phyloP scores from a whole-genome alignment of 345 rosid species.

The Populus tremula region DNA sequence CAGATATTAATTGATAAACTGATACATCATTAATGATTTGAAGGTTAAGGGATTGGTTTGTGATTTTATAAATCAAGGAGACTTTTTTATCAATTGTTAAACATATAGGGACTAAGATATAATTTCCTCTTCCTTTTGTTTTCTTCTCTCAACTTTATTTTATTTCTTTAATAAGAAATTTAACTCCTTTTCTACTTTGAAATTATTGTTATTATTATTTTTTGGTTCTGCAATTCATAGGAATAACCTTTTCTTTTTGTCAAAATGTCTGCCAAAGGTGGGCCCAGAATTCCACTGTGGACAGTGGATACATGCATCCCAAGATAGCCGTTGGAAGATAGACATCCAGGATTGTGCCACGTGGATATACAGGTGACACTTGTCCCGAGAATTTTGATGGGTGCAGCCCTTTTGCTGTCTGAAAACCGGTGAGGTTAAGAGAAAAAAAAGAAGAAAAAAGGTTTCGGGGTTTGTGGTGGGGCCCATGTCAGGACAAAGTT shows the following conservation, averaged over 20 bases:
- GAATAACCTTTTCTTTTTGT: not conserved
- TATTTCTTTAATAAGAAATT: not conserved
- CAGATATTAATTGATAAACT: too few relatives aligned
- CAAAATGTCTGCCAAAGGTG: conserved; percentile 3
- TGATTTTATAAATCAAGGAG: not conserved
- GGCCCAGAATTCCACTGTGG: conserved; percentile 26
- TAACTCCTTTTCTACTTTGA: not conserved
- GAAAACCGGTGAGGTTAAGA: not conserved
- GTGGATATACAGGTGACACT: conserved; percentile 11
- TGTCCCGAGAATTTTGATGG: conserved; percentile 18
- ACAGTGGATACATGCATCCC: not conserved
- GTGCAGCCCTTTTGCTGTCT: conserved; percentile 17
- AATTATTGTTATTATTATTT: not conserved
- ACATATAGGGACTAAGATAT: not conserved
- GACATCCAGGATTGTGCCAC: conserved; percentile 27
- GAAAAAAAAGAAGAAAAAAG: not conserved
- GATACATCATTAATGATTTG: too few relatives aligned
- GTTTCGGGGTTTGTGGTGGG: conserved; percentile 13
- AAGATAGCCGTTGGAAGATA: not conserved
- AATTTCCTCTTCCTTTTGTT: not conserved
- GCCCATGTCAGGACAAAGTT: conserved; percentile 17
- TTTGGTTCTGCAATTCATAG: not conserved
- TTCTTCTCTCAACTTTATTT: not conserved
- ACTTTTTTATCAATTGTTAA: not conserved
- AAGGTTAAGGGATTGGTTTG: not conserved